Evolutionary conservation across 208 protist genomes (phyloP), one percentile per base, ranked within the genome.

Genomic region (Angomonas deanei): DNA sequence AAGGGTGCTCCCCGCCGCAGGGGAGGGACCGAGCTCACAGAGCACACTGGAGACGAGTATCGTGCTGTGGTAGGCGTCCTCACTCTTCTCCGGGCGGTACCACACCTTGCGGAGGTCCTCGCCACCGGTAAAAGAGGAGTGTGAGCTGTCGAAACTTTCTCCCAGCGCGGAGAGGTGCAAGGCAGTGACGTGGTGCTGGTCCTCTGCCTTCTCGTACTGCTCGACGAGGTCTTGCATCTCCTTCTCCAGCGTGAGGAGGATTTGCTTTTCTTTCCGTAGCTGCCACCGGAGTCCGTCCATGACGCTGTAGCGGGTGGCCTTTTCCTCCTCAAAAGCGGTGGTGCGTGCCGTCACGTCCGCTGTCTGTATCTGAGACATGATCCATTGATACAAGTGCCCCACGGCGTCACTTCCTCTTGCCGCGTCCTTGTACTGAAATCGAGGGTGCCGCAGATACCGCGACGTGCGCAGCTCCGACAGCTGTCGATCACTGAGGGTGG

Each of bases 341-440:
- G 77, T 42, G 24, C 61, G 48, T 31, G 23, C 27, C 21, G 57
- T 47, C 19, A 72, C 76, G 33, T 68, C 58, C 11, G 46, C 31
- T 49, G 82, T 70, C 55, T 83, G 73, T 8, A 80, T 36, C 58
- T 84, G 72, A 32, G 69, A 68, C 24, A 86, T 55, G 26, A 86
- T 63, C 84, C 81, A 88, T 42, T 80, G 61, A 13, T 88, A 80
- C 36, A 91, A 49, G 36, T 80, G 63, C 0, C 58, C 78, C 33
- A 91, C 65, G 0, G 78, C 77, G 24, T 65, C 61, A 46, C 84
- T 91, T 27, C 78, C 84, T 49, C 78, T 78, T 21, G 74, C 55
- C 1, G 77, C 80, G 21, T 84, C 80, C 26, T 76, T 69, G 54
- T 80, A 74, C 2, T 70, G 75, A 61, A 91, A 88, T 34, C 63